Percentiles rank a stretch among this genome's conserved stretches.
These are phyloP conservation scores for Candida schatavii DNA, from an alignment of 805 yeast species.

Conservation along the genomic window DNA sequence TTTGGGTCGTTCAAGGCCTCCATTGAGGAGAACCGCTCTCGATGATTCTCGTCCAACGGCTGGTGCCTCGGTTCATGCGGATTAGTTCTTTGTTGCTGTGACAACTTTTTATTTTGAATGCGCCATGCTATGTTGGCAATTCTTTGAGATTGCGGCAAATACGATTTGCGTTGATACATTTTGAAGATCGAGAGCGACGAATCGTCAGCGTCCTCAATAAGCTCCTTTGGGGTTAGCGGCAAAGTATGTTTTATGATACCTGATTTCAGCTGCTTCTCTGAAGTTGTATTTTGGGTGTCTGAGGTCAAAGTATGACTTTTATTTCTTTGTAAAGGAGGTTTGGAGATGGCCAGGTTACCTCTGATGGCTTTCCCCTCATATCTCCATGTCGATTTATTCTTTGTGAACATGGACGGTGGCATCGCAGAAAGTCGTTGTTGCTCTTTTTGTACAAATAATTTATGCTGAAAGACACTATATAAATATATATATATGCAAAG, in stretches of 20 bases:
- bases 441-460: background rate
- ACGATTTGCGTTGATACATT: conserved; percentile 41
- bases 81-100: background rate
- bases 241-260: background rate
- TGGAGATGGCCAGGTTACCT: background rate
- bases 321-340: background rate
- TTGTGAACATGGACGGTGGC: conserved; percentile 1
- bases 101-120: conserved; percentile 36
- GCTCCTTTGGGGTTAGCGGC: conserved; percentile 14
- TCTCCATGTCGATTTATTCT: background rate
- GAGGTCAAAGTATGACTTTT: background rate
- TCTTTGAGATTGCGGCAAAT: conserved; percentile 41
- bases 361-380: background rate
- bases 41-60: too few species aligned
- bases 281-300: background rate
- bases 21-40: background rate
- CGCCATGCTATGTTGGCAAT: conserved; percentile 46
- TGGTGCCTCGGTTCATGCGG: background rate
- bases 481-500: too few species aligned
- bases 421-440: background rate
- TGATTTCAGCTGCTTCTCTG: too few species aligned
- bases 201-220: conserved; percentile 33
- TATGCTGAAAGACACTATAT: too few species aligned
- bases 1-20: conserved; percentile 21
- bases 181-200: conserved; percentile 34